phyloP scores from a whole-genome alignment of 2,329 filamentous ascomycete species.

The Alternaria sp. region DNA sequence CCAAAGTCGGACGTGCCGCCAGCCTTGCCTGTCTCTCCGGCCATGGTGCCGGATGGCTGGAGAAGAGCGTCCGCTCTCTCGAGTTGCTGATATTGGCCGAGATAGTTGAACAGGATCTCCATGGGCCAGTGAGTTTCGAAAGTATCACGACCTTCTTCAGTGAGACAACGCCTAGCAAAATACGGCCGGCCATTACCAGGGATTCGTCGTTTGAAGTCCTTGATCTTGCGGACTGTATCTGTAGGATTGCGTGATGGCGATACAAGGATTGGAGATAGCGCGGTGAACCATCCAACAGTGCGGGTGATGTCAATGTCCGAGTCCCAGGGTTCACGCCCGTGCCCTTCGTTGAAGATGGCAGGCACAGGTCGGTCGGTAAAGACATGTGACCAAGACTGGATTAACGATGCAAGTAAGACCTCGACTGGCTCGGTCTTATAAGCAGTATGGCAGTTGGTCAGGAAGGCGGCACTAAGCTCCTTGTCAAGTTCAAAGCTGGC shows the following conservation, averaged over 20 bases:
- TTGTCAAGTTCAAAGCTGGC: constrained; percentile 40
- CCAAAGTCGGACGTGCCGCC: constrained; percentile 56
- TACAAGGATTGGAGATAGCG: constrained; percentile 54
- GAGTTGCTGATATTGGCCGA: constrained; percentile 58
- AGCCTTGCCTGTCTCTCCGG: constrained; percentile 53
- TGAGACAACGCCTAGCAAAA: constrained; percentile 50
- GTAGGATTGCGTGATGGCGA: constrained; percentile 45
- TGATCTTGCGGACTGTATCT: constrained; percentile 60
- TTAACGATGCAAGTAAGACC: constrained; percentile 62
- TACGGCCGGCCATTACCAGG: constrained; percentile 51
- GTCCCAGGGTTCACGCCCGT: constrained; percentile 49
- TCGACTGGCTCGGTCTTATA: constrained; percentile 62
- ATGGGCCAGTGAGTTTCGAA: constrained; percentile 53
- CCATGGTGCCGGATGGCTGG: constrained; percentile 52
- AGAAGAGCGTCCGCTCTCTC: constrained; percentile 55
- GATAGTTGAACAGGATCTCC: constrained; percentile 66
- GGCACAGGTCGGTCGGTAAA: constrained; percentile 62
- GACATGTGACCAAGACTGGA: constrained; percentile 62
- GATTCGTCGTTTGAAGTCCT: constrained; percentile 56
- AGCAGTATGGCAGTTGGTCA: constrained; percentile 47
- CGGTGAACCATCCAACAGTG: constrained; percentile 68
- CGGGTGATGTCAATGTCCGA: constrained; percentile 59
- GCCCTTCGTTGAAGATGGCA: constrained; percentile 54
- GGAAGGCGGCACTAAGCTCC: constrained; percentile 32
- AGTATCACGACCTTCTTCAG: constrained; percentile 31